phyloP scores from a whole-genome alignment of 306 rosid species.

The Quercus aquifolioides region DNA sequence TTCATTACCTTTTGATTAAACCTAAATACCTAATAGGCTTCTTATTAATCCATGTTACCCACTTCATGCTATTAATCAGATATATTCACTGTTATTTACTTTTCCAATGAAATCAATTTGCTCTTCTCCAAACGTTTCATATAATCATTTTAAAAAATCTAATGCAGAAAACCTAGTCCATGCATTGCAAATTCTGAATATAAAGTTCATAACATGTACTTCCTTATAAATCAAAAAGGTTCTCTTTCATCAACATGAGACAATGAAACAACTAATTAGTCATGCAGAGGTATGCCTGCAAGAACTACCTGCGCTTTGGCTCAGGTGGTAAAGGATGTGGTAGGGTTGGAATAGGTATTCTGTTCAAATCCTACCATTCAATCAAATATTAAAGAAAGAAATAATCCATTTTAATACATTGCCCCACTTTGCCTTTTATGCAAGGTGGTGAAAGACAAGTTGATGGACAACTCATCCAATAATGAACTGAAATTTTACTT shows the following conservation, averaged over 20 bases:
- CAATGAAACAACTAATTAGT: neutral
- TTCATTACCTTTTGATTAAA: neutral
- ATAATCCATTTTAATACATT: neutral
- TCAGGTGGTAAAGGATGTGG: neutral
- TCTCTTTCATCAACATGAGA: neutral
- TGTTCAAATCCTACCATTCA: neutral
- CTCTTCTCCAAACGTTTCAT: neutral
- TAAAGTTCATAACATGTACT: neutral
- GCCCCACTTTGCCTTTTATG: too few relatives aligned
- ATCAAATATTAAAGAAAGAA: neutral
- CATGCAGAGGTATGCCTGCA: neutral
- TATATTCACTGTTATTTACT: neutral
- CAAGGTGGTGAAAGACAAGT: too few relatives aligned
- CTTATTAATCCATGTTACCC: neutral
- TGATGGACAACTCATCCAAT: too few relatives aligned
- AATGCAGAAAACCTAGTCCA: neutral
- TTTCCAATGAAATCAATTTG: neutral
- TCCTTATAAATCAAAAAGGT: neutral
- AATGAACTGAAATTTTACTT: too few relatives aligned
- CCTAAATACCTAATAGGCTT: neutral
- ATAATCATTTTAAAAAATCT: neutral
- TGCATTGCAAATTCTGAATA: neutral
- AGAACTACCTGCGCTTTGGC: neutral
- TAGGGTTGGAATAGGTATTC: neutral
- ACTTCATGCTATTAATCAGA: neutral